Base-by-base conservation (phyloP, 1,284 basidiomycete species). In the Xerocomus cyaneibrunnescens region DNA sequence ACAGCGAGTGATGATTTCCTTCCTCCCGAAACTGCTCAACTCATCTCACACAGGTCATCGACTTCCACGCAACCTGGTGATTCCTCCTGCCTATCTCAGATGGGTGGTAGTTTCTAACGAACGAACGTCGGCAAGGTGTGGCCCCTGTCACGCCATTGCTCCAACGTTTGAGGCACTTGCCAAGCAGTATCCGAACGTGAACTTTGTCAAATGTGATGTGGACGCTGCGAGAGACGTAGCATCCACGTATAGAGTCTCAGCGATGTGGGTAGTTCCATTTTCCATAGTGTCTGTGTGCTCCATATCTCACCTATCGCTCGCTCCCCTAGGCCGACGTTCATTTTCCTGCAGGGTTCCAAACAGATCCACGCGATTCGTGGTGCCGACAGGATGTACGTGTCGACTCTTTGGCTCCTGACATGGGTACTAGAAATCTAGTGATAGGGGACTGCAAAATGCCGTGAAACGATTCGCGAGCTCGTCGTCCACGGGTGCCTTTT, bases 141-240 rank as follows among this genome's bases (percentile, higher is more conserved):
- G 86, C 3, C 88, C 88, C 31, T 92, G 89, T 65, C 87, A 88
- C 67, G 75, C 76, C 50, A 91, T 91, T 59, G 88, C 89, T 3
- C 89, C 89, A 2, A 72, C 74, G 2, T 91, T 77, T 57, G 87
- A 89, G 60, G 72, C 79, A 2, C 72, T 91, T 2, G 76, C 87
- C 13, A 83, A 82, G 62, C 74, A 87, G 62, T 83, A 85, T 63
- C 72, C 71, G 22, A 76, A 76, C 41, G 87, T 85, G 51, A 88
- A 87, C 66, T 91, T 92, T 69, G 64, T 89, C 61, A 91, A 91
- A 65, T 88, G 85, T 61, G 88, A 91, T 61, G 87, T 89, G 14
- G 88, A 91, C 61, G 80, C 76, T 45, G 84, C 80, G 13, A 69
- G 59, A 57, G 87, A 89, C 48, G 83, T 90, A 23, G 81, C 87